phyloP scores from a whole-genome alignment of 495 filamentous ascomycete species.

The Annulohypoxylon moriforme region DNA sequence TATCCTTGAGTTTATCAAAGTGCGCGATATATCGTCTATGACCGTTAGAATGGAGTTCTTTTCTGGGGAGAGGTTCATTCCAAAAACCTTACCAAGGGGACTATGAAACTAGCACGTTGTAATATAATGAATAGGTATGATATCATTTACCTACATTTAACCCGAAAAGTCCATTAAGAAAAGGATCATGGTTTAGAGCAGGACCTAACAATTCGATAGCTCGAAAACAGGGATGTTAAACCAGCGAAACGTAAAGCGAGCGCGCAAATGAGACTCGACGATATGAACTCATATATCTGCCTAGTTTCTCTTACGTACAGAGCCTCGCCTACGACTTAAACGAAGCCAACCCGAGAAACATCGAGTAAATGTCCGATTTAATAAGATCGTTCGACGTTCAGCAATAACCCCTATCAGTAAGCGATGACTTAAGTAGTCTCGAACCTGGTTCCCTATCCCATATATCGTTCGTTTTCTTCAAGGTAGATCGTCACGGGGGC shows the following conservation, averaged over 20 bases:
- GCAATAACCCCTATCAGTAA: constrained; percentile 23
- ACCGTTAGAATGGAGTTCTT: too few species aligned
- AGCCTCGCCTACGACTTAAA: not conserved
- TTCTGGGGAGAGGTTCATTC: too few species aligned
- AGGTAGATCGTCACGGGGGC: constrained; percentile 28
- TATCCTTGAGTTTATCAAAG: too few species aligned
- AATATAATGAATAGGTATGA: not conserved
- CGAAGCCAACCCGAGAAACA: not conserved
- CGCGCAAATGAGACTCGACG: not conserved
- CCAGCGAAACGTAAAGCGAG: not conserved
- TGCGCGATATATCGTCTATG: too few species aligned
- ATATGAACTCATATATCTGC: not conserved
- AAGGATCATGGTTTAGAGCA: not conserved
- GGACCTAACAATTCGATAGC: not conserved
- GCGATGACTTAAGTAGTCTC: constrained; percentile 33
- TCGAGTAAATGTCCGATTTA: not conserved
- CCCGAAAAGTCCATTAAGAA: too few species aligned
- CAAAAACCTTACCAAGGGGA: too few species aligned
- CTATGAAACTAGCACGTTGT: too few species aligned
- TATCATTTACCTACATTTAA: too few species aligned
- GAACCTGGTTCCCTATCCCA: constrained; percentile 11
- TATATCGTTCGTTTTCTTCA: constrained; percentile 6
- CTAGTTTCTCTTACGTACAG: constrained; percentile 28
- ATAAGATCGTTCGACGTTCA: constrained; percentile 11
- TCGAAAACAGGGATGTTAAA: not conserved